Conservation (phyloP, 805 yeast genomes). For the Kuraishia molischiana region DNA sequence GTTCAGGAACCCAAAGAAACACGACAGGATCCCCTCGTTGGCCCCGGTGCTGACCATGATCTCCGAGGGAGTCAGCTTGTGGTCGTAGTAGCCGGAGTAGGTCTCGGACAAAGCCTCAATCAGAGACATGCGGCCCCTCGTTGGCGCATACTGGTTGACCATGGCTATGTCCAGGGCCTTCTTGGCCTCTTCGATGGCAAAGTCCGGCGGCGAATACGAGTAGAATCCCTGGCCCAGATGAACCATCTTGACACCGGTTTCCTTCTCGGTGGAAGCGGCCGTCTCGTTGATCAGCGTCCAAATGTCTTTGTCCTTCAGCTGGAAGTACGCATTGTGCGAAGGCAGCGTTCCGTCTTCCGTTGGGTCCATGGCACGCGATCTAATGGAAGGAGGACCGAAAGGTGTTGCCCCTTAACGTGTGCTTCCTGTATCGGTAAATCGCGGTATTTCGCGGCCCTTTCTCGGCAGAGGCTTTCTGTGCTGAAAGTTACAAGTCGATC, state of each 20-base stretch:
- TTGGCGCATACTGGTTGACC: conserved; percentile 87
- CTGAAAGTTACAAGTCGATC: no score
- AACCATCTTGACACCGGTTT: conserved; percentile 62
- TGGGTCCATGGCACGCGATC: no score
- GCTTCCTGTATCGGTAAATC: no score
- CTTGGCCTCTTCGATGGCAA: conserved; percentile 76
- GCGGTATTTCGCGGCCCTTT: no score
- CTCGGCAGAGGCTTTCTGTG: no score
- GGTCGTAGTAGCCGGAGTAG: conserved; percentile 59
- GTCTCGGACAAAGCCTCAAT: conserved; percentile 59
- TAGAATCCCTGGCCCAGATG: conserved; percentile 97
- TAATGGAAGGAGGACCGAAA: no score
- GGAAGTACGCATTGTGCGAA: conserved; percentile 56
- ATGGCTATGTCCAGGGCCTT: conserved; percentile 63
- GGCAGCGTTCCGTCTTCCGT: background rate
- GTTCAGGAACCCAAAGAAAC: conserved; percentile 74
- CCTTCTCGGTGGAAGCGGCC: conserved; percentile 71
- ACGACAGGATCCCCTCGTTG: conserved; percentile 85
- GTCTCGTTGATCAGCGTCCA: conserved; percentile 95
- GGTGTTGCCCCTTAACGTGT: no score
- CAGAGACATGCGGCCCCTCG: conserved; percentile 77
- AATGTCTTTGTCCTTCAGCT: conserved; percentile 75
- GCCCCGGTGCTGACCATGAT: conserved; percentile 92
- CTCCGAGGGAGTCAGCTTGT: conserved; percentile 45
- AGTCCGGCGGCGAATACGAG: conserved; percentile 92